Evolutionary conservation across 2,329 filamentous ascomycete species (phyloP).

Genomic region (Claviceps quebecensis): DNA sequence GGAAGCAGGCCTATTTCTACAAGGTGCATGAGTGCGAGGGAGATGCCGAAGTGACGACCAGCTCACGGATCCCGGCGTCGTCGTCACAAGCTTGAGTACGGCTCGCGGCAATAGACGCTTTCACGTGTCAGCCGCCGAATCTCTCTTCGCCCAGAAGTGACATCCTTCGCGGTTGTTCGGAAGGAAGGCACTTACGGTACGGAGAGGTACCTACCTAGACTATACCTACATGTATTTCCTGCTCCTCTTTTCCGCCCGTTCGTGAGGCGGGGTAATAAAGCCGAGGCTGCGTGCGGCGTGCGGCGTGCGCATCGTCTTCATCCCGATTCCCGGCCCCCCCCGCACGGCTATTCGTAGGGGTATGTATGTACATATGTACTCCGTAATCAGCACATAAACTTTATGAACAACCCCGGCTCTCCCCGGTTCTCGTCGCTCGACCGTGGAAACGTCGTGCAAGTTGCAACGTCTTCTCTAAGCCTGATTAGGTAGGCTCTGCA

Average conservation of each 20-base stretch:
- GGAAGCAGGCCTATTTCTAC: too few species aligned
- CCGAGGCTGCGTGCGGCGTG: neutral
- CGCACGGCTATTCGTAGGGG: too few species aligned
- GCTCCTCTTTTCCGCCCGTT: neutral
- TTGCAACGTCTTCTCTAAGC: neutral
- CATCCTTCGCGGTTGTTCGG: too few species aligned
- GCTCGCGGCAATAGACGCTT: neutral
- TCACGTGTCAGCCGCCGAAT: neutral
- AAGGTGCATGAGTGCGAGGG: too few species aligned
- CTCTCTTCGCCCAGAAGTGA: neutral
- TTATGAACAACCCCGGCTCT: neutral
- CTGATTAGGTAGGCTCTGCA: neutral
- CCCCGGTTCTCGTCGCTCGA: neutral
- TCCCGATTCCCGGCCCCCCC: neutral
- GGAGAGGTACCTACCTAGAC: too few species aligned
- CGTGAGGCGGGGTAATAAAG: neutral
- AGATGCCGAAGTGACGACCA: neutral
- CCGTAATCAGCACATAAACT: too few species aligned
- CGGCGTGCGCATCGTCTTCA: neutral
- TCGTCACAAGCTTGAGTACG: neutral
- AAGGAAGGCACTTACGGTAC: too few species aligned
- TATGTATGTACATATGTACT: too few species aligned
- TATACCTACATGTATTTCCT: too few species aligned
- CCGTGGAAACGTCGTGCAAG: neutral
- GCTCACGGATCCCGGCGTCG: neutral